These are phyloP conservation scores for Chytriomyces sp. DNA, from an alignment of 192 early-diverging fungal genomes.

Conservation along the genomic window DNA sequence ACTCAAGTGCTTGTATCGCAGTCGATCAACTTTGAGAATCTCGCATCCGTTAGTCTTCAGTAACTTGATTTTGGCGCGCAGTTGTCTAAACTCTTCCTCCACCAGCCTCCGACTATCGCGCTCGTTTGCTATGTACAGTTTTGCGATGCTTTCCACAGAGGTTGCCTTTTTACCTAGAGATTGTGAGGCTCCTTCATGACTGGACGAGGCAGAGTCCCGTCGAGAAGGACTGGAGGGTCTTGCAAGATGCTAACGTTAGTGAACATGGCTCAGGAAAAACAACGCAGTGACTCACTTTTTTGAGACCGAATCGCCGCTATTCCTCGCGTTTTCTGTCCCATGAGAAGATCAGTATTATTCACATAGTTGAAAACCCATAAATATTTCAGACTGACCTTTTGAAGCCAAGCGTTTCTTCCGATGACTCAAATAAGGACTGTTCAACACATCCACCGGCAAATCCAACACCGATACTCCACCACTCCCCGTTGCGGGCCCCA, in stretches of 20 bases:
- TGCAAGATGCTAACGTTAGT: too few relatives aligned
- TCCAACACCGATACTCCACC: not conserved
- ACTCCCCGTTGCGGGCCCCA: not conserved
- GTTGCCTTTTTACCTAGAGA: not conserved
- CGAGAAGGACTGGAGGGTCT: too few relatives aligned
- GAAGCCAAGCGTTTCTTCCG: not conserved
- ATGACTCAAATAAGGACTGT: constrained; percentile 12
- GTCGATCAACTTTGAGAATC: constrained; percentile 22
- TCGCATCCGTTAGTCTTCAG: constrained; percentile 17
- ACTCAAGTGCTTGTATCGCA: constrained; percentile 21
- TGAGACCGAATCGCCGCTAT: too few relatives aligned
- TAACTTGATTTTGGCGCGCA: constrained; percentile 7
- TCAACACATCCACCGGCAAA: constrained; percentile 12
- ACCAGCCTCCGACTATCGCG: not conserved
- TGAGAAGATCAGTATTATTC: too few relatives aligned
- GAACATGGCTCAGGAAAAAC: too few relatives aligned
- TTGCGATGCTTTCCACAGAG: not conserved
- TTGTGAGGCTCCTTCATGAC: too few relatives aligned
- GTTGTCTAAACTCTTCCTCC: constrained; percentile 24
- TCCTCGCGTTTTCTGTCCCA: too few relatives aligned
- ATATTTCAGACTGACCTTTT: too few relatives aligned
- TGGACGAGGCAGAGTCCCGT: too few relatives aligned
- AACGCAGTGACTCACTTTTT: too few relatives aligned
- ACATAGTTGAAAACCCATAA: too few relatives aligned
- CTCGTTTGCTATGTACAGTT: not conserved